phyloP scores from a whole-genome alignment of 805 yeast genomes.

The Barnettozyma siamensis region DNA sequence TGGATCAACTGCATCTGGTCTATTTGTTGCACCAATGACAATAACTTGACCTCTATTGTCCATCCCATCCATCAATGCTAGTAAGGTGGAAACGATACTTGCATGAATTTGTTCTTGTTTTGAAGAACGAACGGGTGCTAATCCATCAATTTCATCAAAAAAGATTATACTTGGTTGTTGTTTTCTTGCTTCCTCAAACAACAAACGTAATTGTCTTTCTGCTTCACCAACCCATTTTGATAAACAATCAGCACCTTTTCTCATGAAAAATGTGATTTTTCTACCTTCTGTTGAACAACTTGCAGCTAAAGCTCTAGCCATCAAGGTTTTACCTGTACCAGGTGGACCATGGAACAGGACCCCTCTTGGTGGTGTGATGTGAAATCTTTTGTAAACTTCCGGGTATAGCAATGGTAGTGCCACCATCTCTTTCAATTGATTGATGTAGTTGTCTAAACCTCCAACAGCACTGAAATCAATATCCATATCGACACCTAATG shows the following conservation, averaged over 20 bases:
- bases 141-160: constrained; percentile 96
- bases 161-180: constrained; percentile 95
- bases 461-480: constrained; percentile 84
- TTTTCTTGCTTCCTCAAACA: constrained; percentile 93
- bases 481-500: constrained; percentile 83
- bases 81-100: constrained; percentile 87
- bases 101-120: constrained; percentile 99
- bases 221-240: constrained; percentile 99
- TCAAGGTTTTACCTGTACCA: constrained; percentile 96
- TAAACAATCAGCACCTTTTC: constrained; percentile 96
- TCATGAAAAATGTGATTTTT: constrained; percentile 93
- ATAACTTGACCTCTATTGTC: constrained; percentile 97
- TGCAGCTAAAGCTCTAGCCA: constrained; percentile 97
- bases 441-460: constrained; percentile 84
- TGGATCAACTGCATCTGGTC: constrained; percentile 98
- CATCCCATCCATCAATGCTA: constrained; percentile 99
- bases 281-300: constrained; percentile 80
- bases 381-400: constrained; percentile 83
- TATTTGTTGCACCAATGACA: constrained; percentile 95
- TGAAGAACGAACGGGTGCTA: constrained; percentile 96
- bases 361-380: constrained; percentile 94
- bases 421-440: constrained; percentile 95
- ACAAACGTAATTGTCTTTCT: constrained; percentile 82
- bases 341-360: constrained; percentile 98
- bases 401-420: constrained; percentile 90